A percentile compares a stretch with the other conserved stretches of the same genome.
Evolutionary conservation across 495 filamentous ascomycete species (phyloP).

Genomic region (Umbilicaria muhlenbergii): DNA sequence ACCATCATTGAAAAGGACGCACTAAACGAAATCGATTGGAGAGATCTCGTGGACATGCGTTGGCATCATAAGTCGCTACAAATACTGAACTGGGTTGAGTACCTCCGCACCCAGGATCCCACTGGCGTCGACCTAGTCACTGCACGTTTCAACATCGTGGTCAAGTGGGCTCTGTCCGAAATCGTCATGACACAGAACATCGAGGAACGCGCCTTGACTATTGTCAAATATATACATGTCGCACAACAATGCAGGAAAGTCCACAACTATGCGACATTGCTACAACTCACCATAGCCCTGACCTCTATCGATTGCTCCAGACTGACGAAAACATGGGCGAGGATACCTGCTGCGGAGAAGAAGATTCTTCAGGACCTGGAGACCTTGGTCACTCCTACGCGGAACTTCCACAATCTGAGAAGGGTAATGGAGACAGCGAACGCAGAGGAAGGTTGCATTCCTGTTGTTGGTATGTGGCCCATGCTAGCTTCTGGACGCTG

Average conservation of each 20-base stretch:
- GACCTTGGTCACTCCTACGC: constrained; percentile 64
- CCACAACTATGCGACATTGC: constrained; percentile 93
- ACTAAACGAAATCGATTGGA: constrained; percentile 93
- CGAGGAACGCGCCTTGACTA: constrained; percentile 66
- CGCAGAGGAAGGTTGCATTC: constrained; percentile 77
- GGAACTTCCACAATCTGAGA: constrained; percentile 81
- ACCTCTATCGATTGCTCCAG: constrained; percentile 67
- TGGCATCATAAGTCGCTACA: constrained; percentile 63
- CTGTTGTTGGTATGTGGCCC: constrained; percentile 64
- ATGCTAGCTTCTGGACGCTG: background rate
- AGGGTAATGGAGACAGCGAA: constrained; percentile 77
- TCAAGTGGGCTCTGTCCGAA: constrained; percentile 93
- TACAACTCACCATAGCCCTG: constrained; percentile 82
- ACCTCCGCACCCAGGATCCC: constrained; percentile 63
- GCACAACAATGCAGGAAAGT: constrained; percentile 70
- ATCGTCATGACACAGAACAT: constrained; percentile 70
- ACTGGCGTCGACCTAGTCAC: constrained; percentile 91
- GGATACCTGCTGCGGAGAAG: constrained; percentile 55
- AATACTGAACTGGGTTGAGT: constrained; percentile 75
- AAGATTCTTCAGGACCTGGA: constrained; percentile 69
- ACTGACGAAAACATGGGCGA: constrained; percentile 64
- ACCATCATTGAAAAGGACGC: constrained; percentile 95
- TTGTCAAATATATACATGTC: constrained; percentile 87
- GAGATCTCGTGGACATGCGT: constrained; percentile 84
- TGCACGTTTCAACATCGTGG: constrained; percentile 91